phyloP scores from a whole-genome alignment of 202 grass and related monocot species.

The Zizania palustris region DNA sequence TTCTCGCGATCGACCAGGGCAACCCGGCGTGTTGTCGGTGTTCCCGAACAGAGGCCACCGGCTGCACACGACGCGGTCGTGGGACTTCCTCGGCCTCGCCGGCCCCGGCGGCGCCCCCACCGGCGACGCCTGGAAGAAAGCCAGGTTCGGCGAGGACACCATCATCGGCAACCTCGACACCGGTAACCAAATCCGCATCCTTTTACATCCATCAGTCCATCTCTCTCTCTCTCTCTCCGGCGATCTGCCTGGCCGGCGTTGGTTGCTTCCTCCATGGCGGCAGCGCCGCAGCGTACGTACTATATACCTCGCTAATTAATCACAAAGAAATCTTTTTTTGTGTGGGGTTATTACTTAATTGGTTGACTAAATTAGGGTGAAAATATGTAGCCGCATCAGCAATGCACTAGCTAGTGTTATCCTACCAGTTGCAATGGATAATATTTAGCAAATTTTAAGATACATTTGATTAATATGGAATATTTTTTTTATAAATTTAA shows the following conservation, averaged over 20 bases:
- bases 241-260: too few relatives aligned
- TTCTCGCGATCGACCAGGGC: slow-evolving; percentile 35
- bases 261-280: not conserved
- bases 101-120: slow-evolving; percentile 37
- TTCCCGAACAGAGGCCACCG: slow-evolving; percentile 64
- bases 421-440: not conserved
- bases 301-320: not conserved
- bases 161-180: slow-evolving; percentile 94
- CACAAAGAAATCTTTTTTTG: not conserved
- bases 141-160: slow-evolving; percentile 71
- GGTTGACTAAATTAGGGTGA: not conserved
- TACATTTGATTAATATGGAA: too few relatives aligned
- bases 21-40: slow-evolving; percentile 72
- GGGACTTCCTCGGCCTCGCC: slow-evolving; percentile 81
- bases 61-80: slow-evolving; percentile 91
- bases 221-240: not conserved
- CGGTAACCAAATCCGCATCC: slow-evolving; percentile 37
- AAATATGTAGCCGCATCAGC: not conserved
- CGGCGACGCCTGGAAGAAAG: slow-evolving; percentile 62
- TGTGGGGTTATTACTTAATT: not conserved
- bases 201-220: not conserved
- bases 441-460: too few relatives aligned
- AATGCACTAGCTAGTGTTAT: too few relatives aligned
- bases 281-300: too few relatives aligned
- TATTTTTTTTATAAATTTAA: too few relatives aligned